Percentiles rank a stretch among this genome's conserved stretches.
phyloP scores from a whole-genome alignment of 2,329 filamentous ascomycete species.

The Stemphylium beticola region DNA sequence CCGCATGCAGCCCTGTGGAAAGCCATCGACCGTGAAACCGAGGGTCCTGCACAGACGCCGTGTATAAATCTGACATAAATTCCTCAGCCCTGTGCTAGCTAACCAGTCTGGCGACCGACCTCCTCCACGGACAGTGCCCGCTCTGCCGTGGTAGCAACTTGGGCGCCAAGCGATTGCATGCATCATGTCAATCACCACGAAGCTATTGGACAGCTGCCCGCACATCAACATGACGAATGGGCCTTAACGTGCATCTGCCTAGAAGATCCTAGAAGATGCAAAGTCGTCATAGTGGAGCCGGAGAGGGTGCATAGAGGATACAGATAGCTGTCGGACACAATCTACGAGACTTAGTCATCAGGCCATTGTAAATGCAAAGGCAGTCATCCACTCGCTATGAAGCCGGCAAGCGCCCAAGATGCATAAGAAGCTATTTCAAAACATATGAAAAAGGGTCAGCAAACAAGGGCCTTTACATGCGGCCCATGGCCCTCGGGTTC shows the following conservation, averaged over 20 bases:
- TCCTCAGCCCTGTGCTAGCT: too few relatives aligned
- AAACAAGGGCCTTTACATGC: constrained; percentile 51
- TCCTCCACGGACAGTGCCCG: too few relatives aligned
- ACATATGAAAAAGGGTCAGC: background rate
- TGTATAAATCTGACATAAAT: background rate
- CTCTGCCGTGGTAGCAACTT: too few relatives aligned
- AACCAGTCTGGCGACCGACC: too few relatives aligned
- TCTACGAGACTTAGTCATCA: background rate
- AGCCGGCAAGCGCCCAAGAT: background rate
- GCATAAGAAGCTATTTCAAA: background rate
- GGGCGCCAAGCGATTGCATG: constrained; percentile 3
- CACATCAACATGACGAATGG: constrained; percentile 11
- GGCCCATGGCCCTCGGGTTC: constrained; percentile 76
- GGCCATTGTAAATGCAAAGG: background rate
- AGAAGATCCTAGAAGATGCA: background rate
- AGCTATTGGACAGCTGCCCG: constrained; percentile 15
- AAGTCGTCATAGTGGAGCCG: background rate
- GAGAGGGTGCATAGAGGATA: background rate
- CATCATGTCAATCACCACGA: constrained; percentile 1
- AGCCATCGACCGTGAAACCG: constrained; percentile 1
- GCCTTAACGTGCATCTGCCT: background rate
- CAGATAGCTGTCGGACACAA: background rate
- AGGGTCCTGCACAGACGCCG: constrained; percentile 8
- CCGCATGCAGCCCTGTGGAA: constrained; percentile 25
- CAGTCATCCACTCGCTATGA: background rate